Conservation (phyloP, 106 monocot species). For the Apostasia ramifera region DNA sequence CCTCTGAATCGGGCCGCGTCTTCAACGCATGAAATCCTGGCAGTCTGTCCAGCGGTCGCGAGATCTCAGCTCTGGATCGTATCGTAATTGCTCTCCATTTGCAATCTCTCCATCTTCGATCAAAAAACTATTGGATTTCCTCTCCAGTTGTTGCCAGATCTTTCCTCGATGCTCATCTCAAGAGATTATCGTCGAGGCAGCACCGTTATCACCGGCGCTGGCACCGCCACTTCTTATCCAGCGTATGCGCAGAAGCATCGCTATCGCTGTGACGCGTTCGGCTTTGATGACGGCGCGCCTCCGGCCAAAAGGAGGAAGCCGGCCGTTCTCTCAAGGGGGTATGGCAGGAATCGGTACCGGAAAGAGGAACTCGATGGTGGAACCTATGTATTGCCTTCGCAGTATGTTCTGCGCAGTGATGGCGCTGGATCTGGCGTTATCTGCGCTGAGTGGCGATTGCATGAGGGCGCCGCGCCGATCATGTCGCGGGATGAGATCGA, state of each 20-base stretch:
- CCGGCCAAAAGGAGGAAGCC: conserved; percentile 9
- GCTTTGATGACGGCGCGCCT: neutral
- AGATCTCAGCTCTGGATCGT: no score
- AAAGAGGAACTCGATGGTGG: neutral
- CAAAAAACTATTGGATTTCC: no score
- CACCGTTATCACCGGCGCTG: neutral
- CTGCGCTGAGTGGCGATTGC: neutral
- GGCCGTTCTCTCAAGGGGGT: conserved; percentile 7
- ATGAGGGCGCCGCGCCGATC: conserved; percentile 17
- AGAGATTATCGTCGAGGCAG: neutral
- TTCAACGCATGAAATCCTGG: no score
- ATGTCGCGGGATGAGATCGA: conserved; percentile 91
- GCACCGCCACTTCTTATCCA: neutral
- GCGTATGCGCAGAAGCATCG: neutral
- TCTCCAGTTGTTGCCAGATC: neutral
- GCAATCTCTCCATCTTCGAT: no score
- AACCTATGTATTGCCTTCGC: conserved; percentile 4
- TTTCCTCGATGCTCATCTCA: neutral
- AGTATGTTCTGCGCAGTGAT: neutral
- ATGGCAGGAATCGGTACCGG: neutral
- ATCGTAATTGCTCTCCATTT: no score
- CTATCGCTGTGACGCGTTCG: neutral
- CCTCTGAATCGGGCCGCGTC: no score
- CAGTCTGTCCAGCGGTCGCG: no score
- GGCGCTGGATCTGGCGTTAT: neutral